Conservation (phyloP, 192 early-diverging fungal genomes). For the Umbelopsis ramanniana region DNA sequence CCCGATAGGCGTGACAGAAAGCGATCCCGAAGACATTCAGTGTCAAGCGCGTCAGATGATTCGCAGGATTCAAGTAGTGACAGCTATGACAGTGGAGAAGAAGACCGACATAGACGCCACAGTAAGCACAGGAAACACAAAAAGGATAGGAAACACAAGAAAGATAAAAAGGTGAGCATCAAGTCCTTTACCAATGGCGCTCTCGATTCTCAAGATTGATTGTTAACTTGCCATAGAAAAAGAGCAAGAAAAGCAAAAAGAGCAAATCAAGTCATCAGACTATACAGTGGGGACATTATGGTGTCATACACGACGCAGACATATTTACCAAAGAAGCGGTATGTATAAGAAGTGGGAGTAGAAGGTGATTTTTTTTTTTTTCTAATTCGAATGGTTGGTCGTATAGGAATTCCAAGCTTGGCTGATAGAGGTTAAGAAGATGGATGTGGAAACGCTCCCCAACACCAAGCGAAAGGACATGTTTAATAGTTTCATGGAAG, state of each 20-base stretch:
- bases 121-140: slow-evolving; percentile 49
- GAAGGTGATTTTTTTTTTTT: background rate
- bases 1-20: background rate
- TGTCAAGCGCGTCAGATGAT: background rate
- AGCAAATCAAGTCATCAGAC: slow-evolving; percentile 31
- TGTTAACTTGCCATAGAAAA: slow-evolving; percentile 20
- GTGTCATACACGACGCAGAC: slow-evolving; percentile 57
- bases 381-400: background rate
- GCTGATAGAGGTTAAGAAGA: slow-evolving; percentile 57
- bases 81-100: slow-evolving; percentile 26
- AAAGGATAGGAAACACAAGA: slow-evolving; percentile 48
- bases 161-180: slow-evolving; percentile 37
- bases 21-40: slow-evolving; percentile 7
- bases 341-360: background rate
- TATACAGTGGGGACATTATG: slow-evolving; percentile 53
- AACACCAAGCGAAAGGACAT: slow-evolving; percentile 55
- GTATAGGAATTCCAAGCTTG: slow-evolving; percentile 58
- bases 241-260: slow-evolving; percentile 47
- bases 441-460: slow-evolving; percentile 50
- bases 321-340: slow-evolving; percentile 46
- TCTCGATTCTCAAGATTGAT: background rate
- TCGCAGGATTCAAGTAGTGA: slow-evolving; percentile 19
- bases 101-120: slow-evolving; percentile 22
- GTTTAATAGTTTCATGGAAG: slow-evolving; percentile 62
- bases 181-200: background rate